phyloP scores from a whole-genome alignment of 768 basidiomycete species.

The Cyathus striatus region DNA sequence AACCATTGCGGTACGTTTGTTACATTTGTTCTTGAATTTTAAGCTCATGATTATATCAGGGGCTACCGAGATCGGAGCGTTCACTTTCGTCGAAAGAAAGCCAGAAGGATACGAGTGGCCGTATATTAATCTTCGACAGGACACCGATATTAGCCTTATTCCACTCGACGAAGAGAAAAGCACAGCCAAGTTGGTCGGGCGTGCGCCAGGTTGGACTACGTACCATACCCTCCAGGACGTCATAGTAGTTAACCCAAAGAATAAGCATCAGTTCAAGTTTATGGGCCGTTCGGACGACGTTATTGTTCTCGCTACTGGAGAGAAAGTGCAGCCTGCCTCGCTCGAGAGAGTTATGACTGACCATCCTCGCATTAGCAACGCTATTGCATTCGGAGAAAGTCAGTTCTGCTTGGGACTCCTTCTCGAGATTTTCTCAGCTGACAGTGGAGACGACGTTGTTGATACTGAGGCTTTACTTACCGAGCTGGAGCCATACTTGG shows the following conservation, averaged over 20 bases:
- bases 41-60: conserved; percentile 11
- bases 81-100: conserved; percentile 26
- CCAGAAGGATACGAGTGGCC: conserved; percentile 29
- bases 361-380: conserved; percentile 30
- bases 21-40: background rate
- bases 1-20: conserved; percentile 34
- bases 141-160: conserved; percentile 21
- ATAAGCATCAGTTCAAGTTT: conserved; percentile 25
- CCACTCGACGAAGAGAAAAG: conserved; percentile 17
- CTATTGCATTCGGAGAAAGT: conserved; percentile 31
- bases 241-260: conserved; percentile 23
- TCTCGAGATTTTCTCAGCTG: conserved; percentile 21
- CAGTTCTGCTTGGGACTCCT: conserved; percentile 29
- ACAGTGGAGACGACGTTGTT: conserved; percentile 8
- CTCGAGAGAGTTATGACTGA: conserved; percentile 26
- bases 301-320: conserved; percentile 36
- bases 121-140: conserved; percentile 29
- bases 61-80: conserved; percentile 30
- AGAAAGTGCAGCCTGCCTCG: conserved; percentile 30
- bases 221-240: conserved; percentile 32
- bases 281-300: conserved; percentile 35
- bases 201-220: conserved; percentile 26
- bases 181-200: conserved; percentile 21
- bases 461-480: conserved; percentile 12
- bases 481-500: conserved; percentile 22